phyloP scores from a whole-genome alignment of 2,329 filamentous ascomycete genomes.

The Botrytis sinoallii region DNA sequence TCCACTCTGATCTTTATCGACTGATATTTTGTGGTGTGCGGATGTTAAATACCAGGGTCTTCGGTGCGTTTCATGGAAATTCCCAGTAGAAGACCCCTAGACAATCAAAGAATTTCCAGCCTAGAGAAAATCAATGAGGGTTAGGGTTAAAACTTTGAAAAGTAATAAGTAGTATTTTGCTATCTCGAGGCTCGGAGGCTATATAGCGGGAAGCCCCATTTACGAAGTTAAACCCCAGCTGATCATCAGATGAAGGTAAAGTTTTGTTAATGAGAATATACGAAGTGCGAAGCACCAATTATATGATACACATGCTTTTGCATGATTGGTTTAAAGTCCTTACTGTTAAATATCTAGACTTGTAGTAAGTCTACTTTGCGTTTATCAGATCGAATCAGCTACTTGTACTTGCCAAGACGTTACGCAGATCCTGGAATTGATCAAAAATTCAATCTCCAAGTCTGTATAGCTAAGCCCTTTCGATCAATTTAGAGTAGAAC shows the following conservation, averaged over 20 bases:
- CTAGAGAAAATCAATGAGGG: not conserved
- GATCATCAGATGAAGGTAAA: not conserved
- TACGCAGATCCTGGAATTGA: not conserved
- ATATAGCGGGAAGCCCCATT: not conserved
- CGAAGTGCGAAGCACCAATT: not conserved
- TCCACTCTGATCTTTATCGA: not conserved
- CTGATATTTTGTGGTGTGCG: not conserved
- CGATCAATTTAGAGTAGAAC: not conserved
- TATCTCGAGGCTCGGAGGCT: not conserved
- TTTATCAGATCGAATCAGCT: not conserved
- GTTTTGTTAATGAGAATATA: not conserved
- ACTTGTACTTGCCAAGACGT: not conserved
- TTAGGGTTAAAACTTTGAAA: not conserved
- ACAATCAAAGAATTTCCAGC: not conserved
- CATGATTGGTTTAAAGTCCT: not conserved
- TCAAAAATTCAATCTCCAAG: not conserved
- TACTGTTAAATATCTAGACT: not conserved
- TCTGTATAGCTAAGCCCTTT: not conserved
- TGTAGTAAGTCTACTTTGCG: too few species aligned
- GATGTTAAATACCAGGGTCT: not conserved
- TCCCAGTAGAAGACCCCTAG: not conserved
- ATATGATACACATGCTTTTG: not conserved
- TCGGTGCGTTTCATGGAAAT: not conserved
- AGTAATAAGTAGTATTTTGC: not conserved
- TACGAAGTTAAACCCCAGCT: not conserved